These are phyloP conservation scores for Monosporascus sp. DNA, from an alignment of 2,329 filamentous ascomycete genomes.

Conservation along the genomic window DNA sequence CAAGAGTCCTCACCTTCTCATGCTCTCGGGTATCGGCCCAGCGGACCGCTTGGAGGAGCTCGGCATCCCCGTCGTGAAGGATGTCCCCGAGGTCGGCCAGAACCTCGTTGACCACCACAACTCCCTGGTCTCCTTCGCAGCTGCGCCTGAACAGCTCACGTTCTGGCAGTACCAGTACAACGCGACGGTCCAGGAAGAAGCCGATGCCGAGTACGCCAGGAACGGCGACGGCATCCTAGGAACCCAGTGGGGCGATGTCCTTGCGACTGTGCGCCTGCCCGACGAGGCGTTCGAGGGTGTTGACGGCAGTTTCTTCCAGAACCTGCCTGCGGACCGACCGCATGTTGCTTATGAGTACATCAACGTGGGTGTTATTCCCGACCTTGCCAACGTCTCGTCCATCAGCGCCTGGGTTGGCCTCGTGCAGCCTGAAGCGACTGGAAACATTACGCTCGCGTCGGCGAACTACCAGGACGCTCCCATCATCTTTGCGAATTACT, in stretches of 20 bases:
- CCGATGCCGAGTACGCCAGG: slow-evolving; percentile 7
- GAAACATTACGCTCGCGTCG: slow-evolving; percentile 38
- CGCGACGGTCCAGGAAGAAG: slow-evolving; percentile 1
- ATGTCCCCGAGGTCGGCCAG: slow-evolving; percentile 22
- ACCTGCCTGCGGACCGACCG: slow-evolving; percentile 12
- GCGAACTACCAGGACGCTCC: slow-evolving; percentile 47
- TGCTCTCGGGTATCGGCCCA: slow-evolving; percentile 26
- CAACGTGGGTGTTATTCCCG: slow-evolving; percentile 34
- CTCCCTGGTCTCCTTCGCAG: slow-evolving; percentile 8
- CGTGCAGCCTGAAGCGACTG: slow-evolving; percentile 14
- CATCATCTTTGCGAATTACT: slow-evolving; percentile 43
- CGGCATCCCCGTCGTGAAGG: slow-evolving; percentile 16
- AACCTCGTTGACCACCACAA: slow-evolving; percentile 17
- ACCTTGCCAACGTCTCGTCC: slow-evolving; percentile 28
- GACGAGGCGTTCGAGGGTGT: slow-evolving; percentile 9
- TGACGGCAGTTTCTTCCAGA: slow-evolving; percentile 6
- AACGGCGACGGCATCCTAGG: slow-evolving; percentile 9
- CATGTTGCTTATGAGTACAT: slow-evolving; percentile 11
- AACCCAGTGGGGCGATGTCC: slow-evolving; percentile 2
- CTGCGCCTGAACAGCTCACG: slow-evolving; percentile 6
- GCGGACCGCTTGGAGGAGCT: slow-evolving; percentile 19
- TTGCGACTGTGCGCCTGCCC: slow-evolving; percentile 9
- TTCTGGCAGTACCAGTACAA: slow-evolving; percentile 2
- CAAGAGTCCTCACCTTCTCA: slow-evolving; percentile 24
- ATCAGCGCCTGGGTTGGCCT: slow-evolving; percentile 32